phyloP scores from a whole-genome alignment of 768 basidiomycete genomes.

The Tulasnella sp. region DNA sequence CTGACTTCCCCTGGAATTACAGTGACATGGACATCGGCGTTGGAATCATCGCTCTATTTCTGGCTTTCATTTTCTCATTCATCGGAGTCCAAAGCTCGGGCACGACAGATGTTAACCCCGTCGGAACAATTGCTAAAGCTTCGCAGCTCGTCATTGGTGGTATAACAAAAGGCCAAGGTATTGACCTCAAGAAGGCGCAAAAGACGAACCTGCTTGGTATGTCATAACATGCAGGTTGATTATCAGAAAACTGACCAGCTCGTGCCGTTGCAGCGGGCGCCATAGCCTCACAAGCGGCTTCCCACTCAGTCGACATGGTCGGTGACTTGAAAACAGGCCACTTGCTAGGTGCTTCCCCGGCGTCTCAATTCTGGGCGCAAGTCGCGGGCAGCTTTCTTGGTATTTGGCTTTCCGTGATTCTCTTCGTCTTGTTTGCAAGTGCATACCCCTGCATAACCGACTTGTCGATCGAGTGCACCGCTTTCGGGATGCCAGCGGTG shows the following conservation, averaged over 20 bases:
- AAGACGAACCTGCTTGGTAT: constrained; percentile 6
- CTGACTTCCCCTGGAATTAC: not conserved
- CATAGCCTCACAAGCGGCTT: constrained; percentile 15
- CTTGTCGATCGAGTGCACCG: constrained; percentile 11
- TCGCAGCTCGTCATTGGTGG: constrained; percentile 19
- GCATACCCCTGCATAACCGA: constrained; percentile 17
- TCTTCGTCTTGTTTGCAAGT: constrained; percentile 17
- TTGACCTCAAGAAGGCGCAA: constrained; percentile 3
- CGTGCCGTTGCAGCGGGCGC: constrained; percentile 12
- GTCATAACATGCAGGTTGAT: not conserved
- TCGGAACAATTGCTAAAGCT: constrained; percentile 16
- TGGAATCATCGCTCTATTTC: constrained; percentile 17
- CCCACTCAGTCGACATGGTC: constrained; percentile 18
- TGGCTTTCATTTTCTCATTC: constrained; percentile 18
- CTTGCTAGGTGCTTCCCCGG: constrained; percentile 16
- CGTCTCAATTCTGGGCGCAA: constrained; percentile 17
- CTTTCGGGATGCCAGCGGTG: constrained; percentile 16
- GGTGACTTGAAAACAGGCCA: constrained; percentile 20
- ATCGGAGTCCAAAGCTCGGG: constrained; percentile 18
- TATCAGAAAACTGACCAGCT: too few species aligned
- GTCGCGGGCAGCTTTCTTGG: constrained; percentile 8
- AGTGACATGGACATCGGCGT: constrained; percentile 12
- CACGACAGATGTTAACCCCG: constrained; percentile 18
- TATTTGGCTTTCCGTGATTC: constrained; percentile 12
- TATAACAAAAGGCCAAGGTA: constrained; percentile 16